Evolutionary conservation across 306 rosid species (phyloP), one percentile per base, ranked within the genome.

Genomic region (Glycine latifolia): DNA sequence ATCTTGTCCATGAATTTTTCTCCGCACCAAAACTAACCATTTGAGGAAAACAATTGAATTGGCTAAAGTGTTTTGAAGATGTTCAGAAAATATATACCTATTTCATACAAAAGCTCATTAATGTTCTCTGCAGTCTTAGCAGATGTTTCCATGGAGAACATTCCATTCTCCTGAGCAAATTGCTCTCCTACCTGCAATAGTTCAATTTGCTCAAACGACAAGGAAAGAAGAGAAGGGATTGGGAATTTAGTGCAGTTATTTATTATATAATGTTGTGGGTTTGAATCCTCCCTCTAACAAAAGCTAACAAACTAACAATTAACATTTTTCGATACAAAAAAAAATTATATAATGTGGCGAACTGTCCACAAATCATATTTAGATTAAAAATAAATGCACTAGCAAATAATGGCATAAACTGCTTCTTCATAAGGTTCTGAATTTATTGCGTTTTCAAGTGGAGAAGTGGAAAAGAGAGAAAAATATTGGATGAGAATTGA

Each of bases 141-240:
- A 50, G 97, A 94, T n/a, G 98, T 88, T 88, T 92, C 97, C 77
- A 88, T 86, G 89, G 79, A 92, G 79, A 94, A 89, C 95, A 92
- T 90, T 67, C 94, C 98, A 76, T 92, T 89, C 71, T 92, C 97
- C 67, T 88, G 91, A 16, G 97, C 89, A 88, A 77, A 90, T 84
- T 88, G 87, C 61, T 92, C 91, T 70, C 91, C 98, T 68, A 85
- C 98, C 98, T 94, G 88, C 73, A 68, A 53, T 60, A 4, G 47
- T 62, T 26, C 4, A 39, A 39, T 39, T 71, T 69, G 69, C 78
- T 50, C 68, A 50, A 77, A 83, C 31, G 4, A 50, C 44, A 85
- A 71, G 33, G 9, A 8, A 71, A 47, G 59, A 20, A 20, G 20
- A 20, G 20, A 20, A 61, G 10, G 62, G 63, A 66, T 44, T 17